Evolutionary conservation across 805 yeast species (phyloP), one percentile per base, ranked within the genome.

Genomic region (Metschnikowia shivogae): DNA sequence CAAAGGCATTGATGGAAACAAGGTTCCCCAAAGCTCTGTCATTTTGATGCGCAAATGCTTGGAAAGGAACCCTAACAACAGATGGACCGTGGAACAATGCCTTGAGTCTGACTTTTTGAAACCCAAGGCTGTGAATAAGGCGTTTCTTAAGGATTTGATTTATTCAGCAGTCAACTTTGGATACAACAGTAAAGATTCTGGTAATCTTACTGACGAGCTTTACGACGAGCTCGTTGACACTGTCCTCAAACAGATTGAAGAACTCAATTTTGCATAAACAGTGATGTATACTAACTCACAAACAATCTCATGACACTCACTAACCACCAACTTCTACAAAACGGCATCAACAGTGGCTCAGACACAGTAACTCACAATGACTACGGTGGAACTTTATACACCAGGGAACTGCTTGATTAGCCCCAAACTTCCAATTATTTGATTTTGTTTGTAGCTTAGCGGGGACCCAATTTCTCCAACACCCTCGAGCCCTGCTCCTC

Each of bases 401-500:
- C 8, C 8, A 22, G 8, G 26, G 26, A 6, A 22, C 26, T 22
- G 26, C 2, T 22, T 22, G 26, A 22, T 6, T 22, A 22, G 26
- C 26, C 26, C 26, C 8, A 22, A 22, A 22, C 26, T 22, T 22
- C 26, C 26, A 22, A 22, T 22, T 6, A 6, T 22, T 7, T 22
- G 26, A 22, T 22, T 22, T 22, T 22, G 26, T 22, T 22, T 22
- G 26, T 22, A 12, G 32, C 32, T 47, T 72, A 89, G 68, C 98
- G 81, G 47, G 97, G 97, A 6, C 98, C 99, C 58, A 93, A 81
- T 68, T 93, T 93, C 51, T 74, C 76, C 66, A 93, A 78, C 10
- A 88, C 80, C 31, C 90, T 77, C 35, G 96, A 80, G 28, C 99
- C 99, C 61, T 86, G 89, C 72, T 93, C 99, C 64, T 89, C 93